Conservation (phyloP, 1,139 yeast species). For the Hyphopichia burtonii region DNA sequence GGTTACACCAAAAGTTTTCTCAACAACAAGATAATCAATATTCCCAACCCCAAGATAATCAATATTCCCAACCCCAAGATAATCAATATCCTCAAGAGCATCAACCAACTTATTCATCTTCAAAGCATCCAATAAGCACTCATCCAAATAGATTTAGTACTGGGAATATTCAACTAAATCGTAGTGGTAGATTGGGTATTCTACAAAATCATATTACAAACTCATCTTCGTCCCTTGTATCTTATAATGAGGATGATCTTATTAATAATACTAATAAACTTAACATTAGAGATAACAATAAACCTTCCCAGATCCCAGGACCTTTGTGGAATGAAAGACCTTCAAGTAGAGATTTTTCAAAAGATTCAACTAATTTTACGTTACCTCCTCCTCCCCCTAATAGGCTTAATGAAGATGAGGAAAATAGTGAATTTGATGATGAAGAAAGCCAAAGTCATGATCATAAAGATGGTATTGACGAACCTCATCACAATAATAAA, state of each 20-base stretch:
- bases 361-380: neutral
- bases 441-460: constrained; percentile 8
- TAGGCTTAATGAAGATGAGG: constrained; percentile 7
- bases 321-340: neutral
- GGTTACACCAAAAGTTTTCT: neutral
- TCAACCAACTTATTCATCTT: neutral
- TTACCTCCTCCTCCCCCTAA: neutral
- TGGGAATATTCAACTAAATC: neutral
- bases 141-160: neutral
- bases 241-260: constrained; percentile 4
- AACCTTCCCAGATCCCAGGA: neutral
- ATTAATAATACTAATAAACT: neutral
- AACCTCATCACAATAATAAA: neutral
- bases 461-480: neutral
- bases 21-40: neutral
- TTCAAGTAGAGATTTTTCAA: neutral
- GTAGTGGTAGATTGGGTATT: constrained; percentile 9
- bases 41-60: no score
- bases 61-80: no score
- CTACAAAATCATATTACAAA: constrained; percentile 15
- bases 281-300: neutral
- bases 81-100: neutral
- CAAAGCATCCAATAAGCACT: neutral
- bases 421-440: constrained; percentile 19
- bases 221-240: constrained; percentile 14